Conservation (phyloP, 2,329 filamentous ascomycete genomes). For the Calonectria henricotiae region DNA sequence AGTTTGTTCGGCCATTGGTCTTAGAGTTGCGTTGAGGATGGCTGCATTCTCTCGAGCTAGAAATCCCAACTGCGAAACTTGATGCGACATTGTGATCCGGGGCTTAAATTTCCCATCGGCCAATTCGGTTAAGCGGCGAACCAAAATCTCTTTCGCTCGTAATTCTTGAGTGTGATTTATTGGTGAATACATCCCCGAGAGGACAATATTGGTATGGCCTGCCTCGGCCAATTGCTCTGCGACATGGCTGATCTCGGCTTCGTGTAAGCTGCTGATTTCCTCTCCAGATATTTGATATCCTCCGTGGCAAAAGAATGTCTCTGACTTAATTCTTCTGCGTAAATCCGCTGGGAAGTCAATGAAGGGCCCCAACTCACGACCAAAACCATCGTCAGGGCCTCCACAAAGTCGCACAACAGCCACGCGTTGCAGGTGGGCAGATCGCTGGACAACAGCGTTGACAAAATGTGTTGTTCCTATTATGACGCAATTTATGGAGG, state of each 20-base stretch:
- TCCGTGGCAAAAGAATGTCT: slow-evolving; percentile 35
- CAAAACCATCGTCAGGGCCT: slow-evolving; percentile 21
- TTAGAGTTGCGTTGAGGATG: slow-evolving; percentile 69
- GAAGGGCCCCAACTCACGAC: slow-evolving; percentile 65
- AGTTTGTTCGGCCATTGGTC: slow-evolving; percentile 64
- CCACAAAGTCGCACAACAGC: slow-evolving; percentile 28
- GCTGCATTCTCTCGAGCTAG: slow-evolving; percentile 69
- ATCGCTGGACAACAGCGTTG: slow-evolving; percentile 69
- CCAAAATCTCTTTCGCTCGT: slow-evolving; percentile 63
- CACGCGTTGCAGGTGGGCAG: slow-evolving; percentile 60
- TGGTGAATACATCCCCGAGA: slow-evolving; percentile 73
- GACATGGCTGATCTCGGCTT: slow-evolving; percentile 29
- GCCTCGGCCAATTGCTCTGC: slow-evolving; percentile 26
- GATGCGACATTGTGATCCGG: slow-evolving; percentile 56
- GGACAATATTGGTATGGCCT: slow-evolving; percentile 63
- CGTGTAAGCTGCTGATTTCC: slow-evolving; percentile 51
- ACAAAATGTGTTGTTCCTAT: slow-evolving; percentile 71
- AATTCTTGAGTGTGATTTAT: slow-evolving; percentile 64
- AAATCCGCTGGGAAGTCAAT: slow-evolving; percentile 66
- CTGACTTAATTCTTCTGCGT: slow-evolving; percentile 31
- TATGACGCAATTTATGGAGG: slow-evolving; percentile 60
- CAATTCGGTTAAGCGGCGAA: slow-evolving; percentile 57
- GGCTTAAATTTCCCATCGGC: slow-evolving; percentile 40
- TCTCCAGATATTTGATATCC: slow-evolving; percentile 58
- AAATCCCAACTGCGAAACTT: slow-evolving; percentile 59